Percentiles rank a stretch among this genome's conserved stretches.
Conservation (phyloP, 768 basidiomycete species). For the Hypholoma fasciculare region DNA sequence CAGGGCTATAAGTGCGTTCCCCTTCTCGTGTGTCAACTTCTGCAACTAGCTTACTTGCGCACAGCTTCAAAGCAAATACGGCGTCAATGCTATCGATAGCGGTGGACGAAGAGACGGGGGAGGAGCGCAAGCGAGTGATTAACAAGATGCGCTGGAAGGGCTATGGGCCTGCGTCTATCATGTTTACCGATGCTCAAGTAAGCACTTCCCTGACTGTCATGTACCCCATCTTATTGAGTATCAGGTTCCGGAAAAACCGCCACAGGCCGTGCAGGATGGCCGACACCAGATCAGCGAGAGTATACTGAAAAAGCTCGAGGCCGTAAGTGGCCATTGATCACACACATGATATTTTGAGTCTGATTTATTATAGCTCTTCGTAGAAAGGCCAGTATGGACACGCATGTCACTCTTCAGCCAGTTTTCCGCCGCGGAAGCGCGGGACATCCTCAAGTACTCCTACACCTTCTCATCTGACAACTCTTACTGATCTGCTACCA, state of each 20-base stretch:
- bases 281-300: slow-evolving; percentile 52
- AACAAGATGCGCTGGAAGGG: slow-evolving; percentile 88
- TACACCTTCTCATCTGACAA: background rate
- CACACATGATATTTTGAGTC: background rate
- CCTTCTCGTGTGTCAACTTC: background rate
- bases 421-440: slow-evolving; percentile 63
- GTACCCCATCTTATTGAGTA: background rate
- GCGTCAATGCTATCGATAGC: slow-evolving; percentile 69
- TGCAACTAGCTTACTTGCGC: background rate
- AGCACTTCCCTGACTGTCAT: slow-evolving; percentile 27
- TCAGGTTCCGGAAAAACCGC: slow-evolving; percentile 70
- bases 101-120: slow-evolving; percentile 74
- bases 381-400: slow-evolving; percentile 85
- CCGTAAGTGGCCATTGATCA: slow-evolving; percentile 34
- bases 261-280: slow-evolving; percentile 60
- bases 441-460: slow-evolving; percentile 75
- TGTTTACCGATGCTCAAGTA: slow-evolving; percentile 55
- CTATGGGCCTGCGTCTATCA: slow-evolving; percentile 70
- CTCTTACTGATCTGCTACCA: slow-evolving; percentile 24
- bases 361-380: slow-evolving; percentile 55
- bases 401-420: slow-evolving; percentile 85
- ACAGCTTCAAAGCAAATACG: slow-evolving; percentile 76
- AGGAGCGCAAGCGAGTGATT: slow-evolving; percentile 81
- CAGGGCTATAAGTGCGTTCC: slow-evolving; percentile 73
- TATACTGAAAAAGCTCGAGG: slow-evolving; percentile 54